Conservation (phyloP, 495 filamentous ascomycete genomes). For the Talaromyces ruber region DNA sequence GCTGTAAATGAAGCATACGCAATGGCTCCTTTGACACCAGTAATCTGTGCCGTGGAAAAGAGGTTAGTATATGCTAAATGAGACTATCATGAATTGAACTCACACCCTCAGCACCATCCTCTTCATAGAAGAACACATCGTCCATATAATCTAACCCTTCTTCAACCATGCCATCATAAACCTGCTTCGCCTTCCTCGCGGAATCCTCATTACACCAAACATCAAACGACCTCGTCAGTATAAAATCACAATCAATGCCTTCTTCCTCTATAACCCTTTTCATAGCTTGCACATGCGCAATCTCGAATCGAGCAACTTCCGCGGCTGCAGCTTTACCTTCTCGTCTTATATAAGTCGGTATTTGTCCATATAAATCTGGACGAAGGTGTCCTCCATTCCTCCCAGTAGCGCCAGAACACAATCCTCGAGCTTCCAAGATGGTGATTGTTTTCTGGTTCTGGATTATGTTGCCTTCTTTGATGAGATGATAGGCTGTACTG, state of each 20-base stretch:
- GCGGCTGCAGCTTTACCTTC: slow-evolving; percentile 16
- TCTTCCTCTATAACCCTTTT: slow-evolving; percentile 25
- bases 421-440: slow-evolving; percentile 28
- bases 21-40: slow-evolving; percentile 25
- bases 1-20: slow-evolving; percentile 32
- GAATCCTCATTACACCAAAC: slow-evolving; percentile 24
- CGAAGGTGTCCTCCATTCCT: slow-evolving; percentile 29
- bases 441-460: slow-evolving; percentile 13
- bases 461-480: slow-evolving; percentile 18
- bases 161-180: slow-evolving; percentile 19
- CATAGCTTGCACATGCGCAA: slow-evolving; percentile 19
- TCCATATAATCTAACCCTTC: slow-evolving; percentile 19
- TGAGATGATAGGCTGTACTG: slow-evolving; percentile 50
- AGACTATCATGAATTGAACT: too few relatives aligned
- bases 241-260: slow-evolving; percentile 33
- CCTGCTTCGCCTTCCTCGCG: slow-evolving; percentile 17
- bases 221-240: slow-evolving; percentile 26
- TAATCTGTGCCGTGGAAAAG: too few relatives aligned
- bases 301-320: slow-evolving; percentile 23
- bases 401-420: slow-evolving; percentile 32
- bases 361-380: slow-evolving; percentile 23
- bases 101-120: slow-evolving; percentile 20
- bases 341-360: slow-evolving; percentile 17
- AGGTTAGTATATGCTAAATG: too few relatives aligned
- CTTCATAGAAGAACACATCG: slow-evolving; percentile 21